Evolutionary conservation across 1,284 basidiomycete genomes (phyloP).

Genomic region (Ganoderma multipileum): DNA sequence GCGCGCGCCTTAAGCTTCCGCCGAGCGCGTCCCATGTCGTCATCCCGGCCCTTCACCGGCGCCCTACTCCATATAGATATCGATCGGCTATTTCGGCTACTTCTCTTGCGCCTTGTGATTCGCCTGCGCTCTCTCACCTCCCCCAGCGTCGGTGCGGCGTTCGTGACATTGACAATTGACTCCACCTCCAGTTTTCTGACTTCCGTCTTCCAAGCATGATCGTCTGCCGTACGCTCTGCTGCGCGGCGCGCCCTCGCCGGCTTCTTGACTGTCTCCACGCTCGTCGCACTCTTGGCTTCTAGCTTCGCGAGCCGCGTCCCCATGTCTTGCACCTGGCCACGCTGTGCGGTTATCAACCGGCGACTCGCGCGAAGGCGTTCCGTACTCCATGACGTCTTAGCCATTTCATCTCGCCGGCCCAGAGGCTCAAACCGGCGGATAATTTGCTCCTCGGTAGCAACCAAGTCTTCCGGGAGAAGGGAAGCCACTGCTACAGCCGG

Average conservation of each 20-base stretch:
- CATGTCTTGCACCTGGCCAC: background rate
- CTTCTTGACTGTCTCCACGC: background rate
- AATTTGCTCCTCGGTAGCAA: background rate
- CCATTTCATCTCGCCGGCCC: background rate
- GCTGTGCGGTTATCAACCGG: background rate
- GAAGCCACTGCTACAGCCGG: too few relatives aligned
- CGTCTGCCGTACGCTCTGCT: background rate
- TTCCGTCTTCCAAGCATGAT: background rate
- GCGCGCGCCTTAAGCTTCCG: background rate
- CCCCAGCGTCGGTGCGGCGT: background rate
- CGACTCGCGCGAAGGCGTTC: background rate
- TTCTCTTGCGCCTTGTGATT: background rate
- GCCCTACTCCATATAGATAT: background rate
- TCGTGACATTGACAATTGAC: background rate
- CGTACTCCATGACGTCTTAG: background rate
- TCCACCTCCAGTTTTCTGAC: background rate
- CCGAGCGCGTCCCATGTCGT: background rate
- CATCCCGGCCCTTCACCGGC: background rate
- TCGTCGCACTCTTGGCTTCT: background rate
- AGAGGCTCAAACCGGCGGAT: background rate
- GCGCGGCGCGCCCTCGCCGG: background rate
- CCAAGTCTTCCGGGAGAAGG: background rate
- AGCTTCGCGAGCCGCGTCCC: too few relatives aligned
- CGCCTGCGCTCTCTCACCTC: background rate
- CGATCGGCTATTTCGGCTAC: background rate